Base-by-base conservation (phyloP, 2,329 filamentous ascomycete species). In the Trichoderma sp. region DNA sequence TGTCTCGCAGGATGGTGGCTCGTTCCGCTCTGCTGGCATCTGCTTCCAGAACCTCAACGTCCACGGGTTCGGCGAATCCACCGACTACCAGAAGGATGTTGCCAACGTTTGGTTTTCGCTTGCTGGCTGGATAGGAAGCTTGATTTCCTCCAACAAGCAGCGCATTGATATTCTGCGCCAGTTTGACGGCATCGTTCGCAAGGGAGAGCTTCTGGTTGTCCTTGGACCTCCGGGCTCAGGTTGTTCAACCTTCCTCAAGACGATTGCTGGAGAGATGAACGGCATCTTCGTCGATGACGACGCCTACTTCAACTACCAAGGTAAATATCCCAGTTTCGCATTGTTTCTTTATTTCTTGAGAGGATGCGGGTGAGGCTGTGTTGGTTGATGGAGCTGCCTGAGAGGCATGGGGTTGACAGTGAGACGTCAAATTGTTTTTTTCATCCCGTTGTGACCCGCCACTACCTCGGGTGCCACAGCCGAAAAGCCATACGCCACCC, bases 161-260 rank as follows among this genome's bases (percentile, higher is more conserved):
- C 86, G 86, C 71, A 88, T 91, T 71, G 87, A 92, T 73, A 92
- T 92, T 72, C 78, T 92, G 69, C 86, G 84, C 70, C 80, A 87
- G 72, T 88, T 91, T 67, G 89, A 92, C 70, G 90, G 90, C 29
- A 75, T 92, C 0, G 87, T 92, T 1, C 83, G 87, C 74, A 86
- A 86, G 69, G 90, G 90, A 52, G 90, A 93, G 81, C 91, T 93
- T 89, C 79, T 92, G 32, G 88, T 92, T 17, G 90, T 92, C 2
- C 83, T 93, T 37, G 90, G 90, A 17, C 90, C 90, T 66, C 90
- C 90, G 2, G 87, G 87, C 48, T 84, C 86, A n/a, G 91, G 91
- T 64, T 97, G 93, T 78, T 92, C 91, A 17, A 96, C 93, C 2
- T 89, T 96, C 70, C 83, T 97, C 68, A 96, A 96, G 82, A 92